Evolutionary conservation across 2,329 filamentous ascomycete species (phyloP), one percentile per base, ranked within the genome.

Genomic region (Cryphonectria parasitica): DNA sequence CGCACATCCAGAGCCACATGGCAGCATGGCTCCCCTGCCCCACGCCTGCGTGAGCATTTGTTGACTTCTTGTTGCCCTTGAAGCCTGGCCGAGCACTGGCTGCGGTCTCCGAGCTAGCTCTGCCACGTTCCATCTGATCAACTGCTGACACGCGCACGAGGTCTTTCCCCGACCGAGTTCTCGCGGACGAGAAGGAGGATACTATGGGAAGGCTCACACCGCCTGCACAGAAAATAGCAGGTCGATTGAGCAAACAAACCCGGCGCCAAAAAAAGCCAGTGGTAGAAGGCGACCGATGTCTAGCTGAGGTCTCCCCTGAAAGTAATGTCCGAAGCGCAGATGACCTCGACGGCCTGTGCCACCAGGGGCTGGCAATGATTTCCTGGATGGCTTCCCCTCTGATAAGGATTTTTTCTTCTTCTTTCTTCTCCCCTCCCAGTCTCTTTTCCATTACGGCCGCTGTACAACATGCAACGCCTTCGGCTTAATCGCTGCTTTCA

Each of bases 1-100:
- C 56, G 56, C 66, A 31, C 15, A 63, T 61, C 39, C 36, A 31
- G n/a, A 60, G 70, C 67, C 70, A 71, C 70, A 71, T 69, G 70
- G 67, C 69, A 65, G 19, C 64, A 65, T 66, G 41, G 60, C 61
- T 56, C 45, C 52, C 64, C 25, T 22, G 49, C 36, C 19, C 25
- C 10, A 34, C 0, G 39, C 36, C 31, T 58, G 54, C 54, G 13
- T 58, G 54, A 31, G 54, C 54, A 31, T 34, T 31, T 7, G 54
- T 34, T 58, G 54, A 58, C 15, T 31, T 58, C 25, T 39, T 49
- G 43, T 68, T 62, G 19, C 36, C 25, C 25, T 64, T 61, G 39
- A 36, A 58, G 64, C 41, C 13, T 39, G 28, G 28, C 60, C 60
- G 34, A 39, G 31, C n/a, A 31, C 17, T 34, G 41, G 36, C 62